A percentile compares a stretch with the other conserved stretches of the same genome.
Evolutionary conservation across 2,329 filamentous ascomycete genomes (phyloP).

Genomic region (Colletotrichum higginsianum): DNA sequence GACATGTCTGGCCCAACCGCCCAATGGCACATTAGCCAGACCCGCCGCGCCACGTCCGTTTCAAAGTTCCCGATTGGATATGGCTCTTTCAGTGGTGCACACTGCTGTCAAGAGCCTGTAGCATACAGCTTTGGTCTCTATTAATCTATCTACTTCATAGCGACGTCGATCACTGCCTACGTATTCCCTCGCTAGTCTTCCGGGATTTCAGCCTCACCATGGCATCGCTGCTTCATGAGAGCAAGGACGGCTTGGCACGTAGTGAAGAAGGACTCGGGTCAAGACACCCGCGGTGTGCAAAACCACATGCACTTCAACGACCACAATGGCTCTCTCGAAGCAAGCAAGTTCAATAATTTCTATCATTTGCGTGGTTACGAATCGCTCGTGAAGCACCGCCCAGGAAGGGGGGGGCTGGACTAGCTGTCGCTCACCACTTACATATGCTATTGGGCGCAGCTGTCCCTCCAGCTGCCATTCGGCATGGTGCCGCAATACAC

Average conservation of each 20-base stretch:
- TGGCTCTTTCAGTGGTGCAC: conserved; percentile 18
- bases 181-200: conserved; percentile 1
- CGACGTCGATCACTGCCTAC: conserved; percentile 16
- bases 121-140: conserved; percentile 27
- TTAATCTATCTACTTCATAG: conserved; percentile 38
- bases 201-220: neutral
- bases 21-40: conserved; percentile 19
- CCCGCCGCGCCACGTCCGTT: conserved; percentile 29
- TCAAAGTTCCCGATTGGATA: conserved; percentile 36
- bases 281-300: neutral
- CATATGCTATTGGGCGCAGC: neutral
- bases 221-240: neutral
- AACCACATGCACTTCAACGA: neutral
- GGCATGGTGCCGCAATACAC: neutral
- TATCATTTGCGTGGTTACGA: neutral
- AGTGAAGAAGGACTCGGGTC: neutral
- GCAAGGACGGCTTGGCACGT: neutral
- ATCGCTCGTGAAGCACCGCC: too few species aligned
- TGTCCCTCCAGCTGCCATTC: neutral
- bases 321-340: neutral
- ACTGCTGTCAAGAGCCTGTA: neutral
- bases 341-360: neutral
- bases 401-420: neutral
- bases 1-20: conserved; percentile 14
- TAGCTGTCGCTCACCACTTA: too few species aligned